These are phyloP conservation scores for Aureobasidium namibiae DNA, from an alignment of 2,329 filamentous ascomycete genomes.

Conservation along the genomic window DNA sequence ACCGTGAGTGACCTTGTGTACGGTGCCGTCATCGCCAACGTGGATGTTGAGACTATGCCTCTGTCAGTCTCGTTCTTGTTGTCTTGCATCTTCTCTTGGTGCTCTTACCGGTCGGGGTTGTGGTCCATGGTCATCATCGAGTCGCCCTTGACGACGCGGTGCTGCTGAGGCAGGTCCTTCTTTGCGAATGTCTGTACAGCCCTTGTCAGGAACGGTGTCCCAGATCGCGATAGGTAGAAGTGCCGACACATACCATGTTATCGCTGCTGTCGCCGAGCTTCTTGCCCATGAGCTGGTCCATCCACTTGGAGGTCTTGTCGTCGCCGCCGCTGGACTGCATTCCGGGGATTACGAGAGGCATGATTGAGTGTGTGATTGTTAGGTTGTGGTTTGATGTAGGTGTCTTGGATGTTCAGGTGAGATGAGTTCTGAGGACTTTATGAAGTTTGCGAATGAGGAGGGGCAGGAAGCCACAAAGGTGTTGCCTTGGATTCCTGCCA, in stretches of 20 bases:
- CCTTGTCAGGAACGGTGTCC: neutral
- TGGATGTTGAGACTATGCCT: slow-evolving; percentile 37
- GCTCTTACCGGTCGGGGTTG: slow-evolving; percentile 35
- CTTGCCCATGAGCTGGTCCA: slow-evolving; percentile 43
- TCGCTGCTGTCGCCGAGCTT: slow-evolving; percentile 40
- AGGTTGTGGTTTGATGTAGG: neutral
- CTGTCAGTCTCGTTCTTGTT: neutral
- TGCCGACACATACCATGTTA: slow-evolving; percentile 31
- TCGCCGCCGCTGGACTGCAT: slow-evolving; percentile 30
- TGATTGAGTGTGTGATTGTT: slow-evolving; percentile 18
- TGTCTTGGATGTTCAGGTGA: neutral
- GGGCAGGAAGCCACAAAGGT: slow-evolving; percentile 8
- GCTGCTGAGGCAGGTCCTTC: slow-evolving; percentile 39
- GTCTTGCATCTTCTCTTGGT: neutral
- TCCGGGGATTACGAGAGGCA: slow-evolving; percentile 46
- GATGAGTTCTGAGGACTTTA: neutral
- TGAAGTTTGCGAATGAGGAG: neutral
- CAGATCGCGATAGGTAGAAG: neutral
- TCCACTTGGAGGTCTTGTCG: slow-evolving; percentile 39
- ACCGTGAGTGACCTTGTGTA: slow-evolving; percentile 40
- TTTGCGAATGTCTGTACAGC: slow-evolving; percentile 42
- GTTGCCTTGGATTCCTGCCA: slow-evolving; percentile 12
- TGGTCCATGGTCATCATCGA: slow-evolving; percentile 40
- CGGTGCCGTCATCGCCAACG: slow-evolving; percentile 40
- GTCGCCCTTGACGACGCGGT: slow-evolving; percentile 39